phyloP scores from a whole-genome alignment of 257 asterid genomes.

The Pogostemon cablin region DNA sequence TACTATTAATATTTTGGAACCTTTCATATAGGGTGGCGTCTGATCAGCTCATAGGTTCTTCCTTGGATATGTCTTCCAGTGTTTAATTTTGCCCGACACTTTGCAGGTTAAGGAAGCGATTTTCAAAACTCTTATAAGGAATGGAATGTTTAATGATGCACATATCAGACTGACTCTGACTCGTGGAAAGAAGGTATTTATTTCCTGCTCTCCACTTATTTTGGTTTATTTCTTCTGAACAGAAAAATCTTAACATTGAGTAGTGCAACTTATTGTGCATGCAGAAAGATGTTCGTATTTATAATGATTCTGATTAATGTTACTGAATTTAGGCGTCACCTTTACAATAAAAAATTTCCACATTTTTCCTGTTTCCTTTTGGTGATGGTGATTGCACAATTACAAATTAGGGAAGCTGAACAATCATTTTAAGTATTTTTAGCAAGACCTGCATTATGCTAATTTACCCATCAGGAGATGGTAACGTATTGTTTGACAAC shows the following conservation, averaged over 20 bases:
- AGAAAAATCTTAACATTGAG: background rate
- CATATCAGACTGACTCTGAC: conserved; percentile 89
- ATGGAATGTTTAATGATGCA: conserved; percentile 80
- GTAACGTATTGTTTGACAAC: background rate
- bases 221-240: background rate
- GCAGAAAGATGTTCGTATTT: conserved; percentile 12
- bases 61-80: background rate
- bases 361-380: background rate
- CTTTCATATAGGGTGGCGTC: conserved; percentile 8
- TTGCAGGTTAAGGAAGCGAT: conserved; percentile 93
- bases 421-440: conserved; percentile 1
- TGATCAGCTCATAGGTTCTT: background rate
- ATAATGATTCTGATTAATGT: conserved; percentile 12
- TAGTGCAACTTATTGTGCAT: conserved; percentile 16
- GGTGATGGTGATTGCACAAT: conserved; percentile 5
- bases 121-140: conserved; percentile 75
- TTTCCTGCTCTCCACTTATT: background rate
- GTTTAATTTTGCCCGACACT: conserved; percentile 17
- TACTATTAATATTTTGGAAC: conserved; percentile 6
- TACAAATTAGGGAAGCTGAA: conserved; percentile 6
- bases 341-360: background rate
- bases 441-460: conserved; percentile 21
- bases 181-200: conserved; percentile 88
- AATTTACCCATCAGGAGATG: conserved; percentile 7
- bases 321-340: background rate